Evolutionary conservation across 306 rosid species (phyloP).

Genomic region (Gillenia trifoliata): DNA sequence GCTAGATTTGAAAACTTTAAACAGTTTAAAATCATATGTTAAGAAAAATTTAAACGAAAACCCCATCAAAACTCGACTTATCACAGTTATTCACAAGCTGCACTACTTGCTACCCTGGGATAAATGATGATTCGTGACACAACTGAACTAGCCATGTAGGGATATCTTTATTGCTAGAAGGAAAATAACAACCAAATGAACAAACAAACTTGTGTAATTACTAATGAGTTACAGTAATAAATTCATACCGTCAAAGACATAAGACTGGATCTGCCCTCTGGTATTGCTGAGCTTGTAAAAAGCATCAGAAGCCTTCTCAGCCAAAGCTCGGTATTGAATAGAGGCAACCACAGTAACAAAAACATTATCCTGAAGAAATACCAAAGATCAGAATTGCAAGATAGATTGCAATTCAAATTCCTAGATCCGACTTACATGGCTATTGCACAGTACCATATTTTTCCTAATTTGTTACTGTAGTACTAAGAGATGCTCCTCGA

Average conservation of each 20-base stretch:
- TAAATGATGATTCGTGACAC: not conserved
- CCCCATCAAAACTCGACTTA: not conserved
- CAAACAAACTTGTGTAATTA: not conserved
- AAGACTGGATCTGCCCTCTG: constrained; percentile 51
- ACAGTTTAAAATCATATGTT: not conserved
- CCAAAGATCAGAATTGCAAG: constrained; percentile 9
- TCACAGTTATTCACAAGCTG: not conserved
- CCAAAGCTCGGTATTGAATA: constrained; percentile 50
- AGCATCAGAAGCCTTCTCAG: constrained; percentile 48
- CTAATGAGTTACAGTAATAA: constrained; percentile 2
- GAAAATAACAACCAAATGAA: not conserved
- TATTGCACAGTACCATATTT: not conserved
- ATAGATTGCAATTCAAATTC: not conserved
- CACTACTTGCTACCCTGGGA: not conserved
- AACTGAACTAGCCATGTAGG: not conserved
- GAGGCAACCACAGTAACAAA: constrained; percentile 58
- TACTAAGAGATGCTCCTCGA: not conserved
- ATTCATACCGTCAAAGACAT: constrained; percentile 51
- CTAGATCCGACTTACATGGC: not conserved
- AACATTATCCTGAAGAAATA: constrained; percentile 43
- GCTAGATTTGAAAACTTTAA: too few species aligned
- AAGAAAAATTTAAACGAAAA: not conserved
- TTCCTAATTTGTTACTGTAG: not conserved
- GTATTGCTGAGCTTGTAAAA: constrained; percentile 57
- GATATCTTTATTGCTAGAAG: not conserved